phyloP scores from a whole-genome alignment of 768 basidiomycete species.

The Grammothele lineata region DNA sequence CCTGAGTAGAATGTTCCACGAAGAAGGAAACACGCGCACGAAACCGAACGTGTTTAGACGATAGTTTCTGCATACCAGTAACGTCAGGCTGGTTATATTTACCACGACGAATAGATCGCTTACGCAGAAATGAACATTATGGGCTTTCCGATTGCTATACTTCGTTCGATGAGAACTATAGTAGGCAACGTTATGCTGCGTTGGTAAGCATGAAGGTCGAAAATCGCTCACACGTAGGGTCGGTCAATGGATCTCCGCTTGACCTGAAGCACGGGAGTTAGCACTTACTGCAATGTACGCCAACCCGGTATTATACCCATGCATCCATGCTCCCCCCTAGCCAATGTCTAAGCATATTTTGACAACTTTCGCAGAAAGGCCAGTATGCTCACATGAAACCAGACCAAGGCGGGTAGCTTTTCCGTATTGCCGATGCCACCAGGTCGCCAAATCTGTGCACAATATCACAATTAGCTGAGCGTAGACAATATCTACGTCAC shows the following conservation, averaged over 20 bases:
- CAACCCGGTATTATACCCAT: too few species aligned
- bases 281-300: too few species aligned
- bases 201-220: too few species aligned
- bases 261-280: too few species aligned
- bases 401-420: constrained; percentile 27
- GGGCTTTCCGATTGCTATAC: constrained; percentile 42
- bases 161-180: constrained; percentile 45
- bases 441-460: constrained; percentile 25
- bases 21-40: constrained; percentile 27
- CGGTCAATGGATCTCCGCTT: constrained; percentile 30
- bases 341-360: too few species aligned
- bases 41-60: constrained; percentile 58
- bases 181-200: too few species aligned
- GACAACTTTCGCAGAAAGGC: too few species aligned
- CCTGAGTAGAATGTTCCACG: too few species aligned
- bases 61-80: constrained; percentile 39
- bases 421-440: constrained; percentile 11
- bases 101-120: neutral
- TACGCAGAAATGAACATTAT: constrained; percentile 45
- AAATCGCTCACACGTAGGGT: constrained; percentile 43
- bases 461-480: too few species aligned
- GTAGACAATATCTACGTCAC: too few species aligned
- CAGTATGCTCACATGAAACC: constrained; percentile 31
- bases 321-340: constrained; percentile 47
- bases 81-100: neutral